A percentile compares a stretch with the other conserved stretches of the same genome.
phyloP scores from a whole-genome alignment of 352 stramenopile species.

The Phytophthora tubulina region DNA sequence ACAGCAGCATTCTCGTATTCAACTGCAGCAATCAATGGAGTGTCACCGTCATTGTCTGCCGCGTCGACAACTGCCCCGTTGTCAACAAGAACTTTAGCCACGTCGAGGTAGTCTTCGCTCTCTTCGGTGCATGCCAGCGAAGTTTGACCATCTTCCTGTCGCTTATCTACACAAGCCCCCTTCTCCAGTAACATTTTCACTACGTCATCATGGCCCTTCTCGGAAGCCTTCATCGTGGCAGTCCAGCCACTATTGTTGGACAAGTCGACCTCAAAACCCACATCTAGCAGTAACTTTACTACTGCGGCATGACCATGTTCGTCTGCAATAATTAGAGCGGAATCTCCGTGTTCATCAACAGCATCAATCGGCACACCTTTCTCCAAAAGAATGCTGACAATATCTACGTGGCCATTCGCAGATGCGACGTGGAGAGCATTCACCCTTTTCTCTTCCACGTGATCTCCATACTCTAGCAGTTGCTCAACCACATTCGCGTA shows the following conservation, averaged over 20 bases:
- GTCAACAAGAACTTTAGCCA: no score
- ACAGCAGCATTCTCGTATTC: not conserved
- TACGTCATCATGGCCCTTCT: not conserved
- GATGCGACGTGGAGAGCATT: not conserved
- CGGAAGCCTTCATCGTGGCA: not conserved
- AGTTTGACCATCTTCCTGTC: not conserved
- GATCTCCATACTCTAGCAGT: not conserved
- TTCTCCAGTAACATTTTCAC: not conserved
- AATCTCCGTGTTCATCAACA: not conserved
- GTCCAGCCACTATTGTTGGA: not conserved
- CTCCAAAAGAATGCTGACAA: not conserved
- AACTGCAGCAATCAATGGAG: no score
- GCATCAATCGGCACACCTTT: not conserved
- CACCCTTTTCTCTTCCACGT: no score
- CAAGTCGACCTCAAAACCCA: not conserved
- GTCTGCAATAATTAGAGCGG: not conserved
- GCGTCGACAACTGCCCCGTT: no score
- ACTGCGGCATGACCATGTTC: not conserved
- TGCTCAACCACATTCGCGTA: not conserved
- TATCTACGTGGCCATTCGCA: not conserved
- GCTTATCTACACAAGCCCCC: not conserved
- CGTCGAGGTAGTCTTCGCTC: no score
- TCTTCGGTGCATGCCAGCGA: not conserved
- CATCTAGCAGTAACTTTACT: not conserved
- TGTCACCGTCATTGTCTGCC: not conserved